Base-by-base conservation (phyloP, 331 rosid species). In the Malus hybrid region DNA sequence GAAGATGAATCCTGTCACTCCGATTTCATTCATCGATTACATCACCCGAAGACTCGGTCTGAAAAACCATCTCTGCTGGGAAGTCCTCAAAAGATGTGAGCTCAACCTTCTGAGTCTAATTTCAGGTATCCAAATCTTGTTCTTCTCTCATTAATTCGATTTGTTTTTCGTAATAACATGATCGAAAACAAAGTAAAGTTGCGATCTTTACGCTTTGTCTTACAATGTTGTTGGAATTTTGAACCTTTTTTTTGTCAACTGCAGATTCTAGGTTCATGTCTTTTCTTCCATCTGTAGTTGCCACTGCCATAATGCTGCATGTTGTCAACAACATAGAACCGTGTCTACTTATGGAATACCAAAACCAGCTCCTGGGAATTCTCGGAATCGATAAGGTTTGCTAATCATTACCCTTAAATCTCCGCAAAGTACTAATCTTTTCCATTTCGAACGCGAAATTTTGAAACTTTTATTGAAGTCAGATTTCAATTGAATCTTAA, bases 1-100 rank as follows among this genome's bases (percentile, higher is more conserved):
- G 99, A 87, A 88, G 84, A 89, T 95, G 99, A 90, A 88, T 78
- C 93, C 92, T 0, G 88, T 86, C 24, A 95, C 92, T 46, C 92
- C 96, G 48, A 74, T 92, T 72, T 92, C 97, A 0, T 95, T 95
- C 42, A 71, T 95, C 33, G 97, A 95, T 85, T 88, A 72, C 50
- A 69, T 86, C 56, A 77, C 88, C 1, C 79, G 93, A 79, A 90
- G 96, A 73, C 87, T 92, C 50, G 93, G 96, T 5, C 79, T 86
- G 46, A 92, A 83, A 68, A 84, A 87, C 55, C 75, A 78, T 85
- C 84, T 88, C 67, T 89, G 89, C 63, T 79, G 79, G 85, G 93
- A 95, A 56, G 83, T 90, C 29, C 87, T 87, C 60, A 77, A 69
- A 72, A 82, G 90, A 48, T 95, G 96, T 44, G 88, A 92, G 34